These are phyloP conservation scores for Chlorella sp. DNA, from an alignment of 139 green algal genomes.

Conservation along the genomic window DNA sequence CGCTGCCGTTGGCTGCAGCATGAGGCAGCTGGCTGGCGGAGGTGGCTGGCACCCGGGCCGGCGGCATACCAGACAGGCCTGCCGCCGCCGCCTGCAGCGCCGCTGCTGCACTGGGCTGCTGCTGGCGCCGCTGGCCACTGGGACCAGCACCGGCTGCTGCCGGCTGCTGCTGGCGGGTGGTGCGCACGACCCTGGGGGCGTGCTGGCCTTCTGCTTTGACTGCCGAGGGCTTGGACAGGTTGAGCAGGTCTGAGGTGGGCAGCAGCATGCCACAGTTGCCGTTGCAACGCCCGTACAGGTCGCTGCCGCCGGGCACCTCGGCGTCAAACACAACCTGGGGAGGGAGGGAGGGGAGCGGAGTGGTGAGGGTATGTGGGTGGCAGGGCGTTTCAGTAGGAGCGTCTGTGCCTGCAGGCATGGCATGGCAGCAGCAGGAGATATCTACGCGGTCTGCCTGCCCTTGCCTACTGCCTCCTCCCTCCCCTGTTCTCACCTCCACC, in stretches of 20 bases:
- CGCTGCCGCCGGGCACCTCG: slow-evolving; percentile 52
- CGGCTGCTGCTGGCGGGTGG: slow-evolving; percentile 4
- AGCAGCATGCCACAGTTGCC: slow-evolving; percentile 50
- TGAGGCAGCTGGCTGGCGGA: too few species aligned
- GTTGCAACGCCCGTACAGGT: slow-evolving; percentile 58
- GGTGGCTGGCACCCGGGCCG: too few species aligned
- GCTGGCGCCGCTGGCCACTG: not conserved
- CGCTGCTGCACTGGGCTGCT: not conserved
- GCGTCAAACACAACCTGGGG: slow-evolving; percentile 62
- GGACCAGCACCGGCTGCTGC: not conserved
- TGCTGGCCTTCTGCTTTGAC: slow-evolving; percentile 37
- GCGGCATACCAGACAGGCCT: not conserved
- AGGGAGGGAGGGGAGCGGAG: not conserved
- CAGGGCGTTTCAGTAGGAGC: too few species aligned
- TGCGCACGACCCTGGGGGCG: slow-evolving; percentile 21
- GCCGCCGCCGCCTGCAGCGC: slow-evolving; percentile 9
- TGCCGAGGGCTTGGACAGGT: slow-evolving; percentile 61
- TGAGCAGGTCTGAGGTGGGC: slow-evolving; percentile 48
- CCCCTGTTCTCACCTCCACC: slow-evolving; percentile 77
- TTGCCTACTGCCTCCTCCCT: too few species aligned
- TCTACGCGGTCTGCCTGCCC: too few species aligned
- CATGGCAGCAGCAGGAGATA: too few species aligned
- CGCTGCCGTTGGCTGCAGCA: not conserved
- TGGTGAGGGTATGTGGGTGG: too few species aligned
- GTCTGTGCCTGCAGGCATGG: too few species aligned